phyloP scores from a whole-genome alignment of 129 eudicot species.

The Centella asiatica region DNA sequence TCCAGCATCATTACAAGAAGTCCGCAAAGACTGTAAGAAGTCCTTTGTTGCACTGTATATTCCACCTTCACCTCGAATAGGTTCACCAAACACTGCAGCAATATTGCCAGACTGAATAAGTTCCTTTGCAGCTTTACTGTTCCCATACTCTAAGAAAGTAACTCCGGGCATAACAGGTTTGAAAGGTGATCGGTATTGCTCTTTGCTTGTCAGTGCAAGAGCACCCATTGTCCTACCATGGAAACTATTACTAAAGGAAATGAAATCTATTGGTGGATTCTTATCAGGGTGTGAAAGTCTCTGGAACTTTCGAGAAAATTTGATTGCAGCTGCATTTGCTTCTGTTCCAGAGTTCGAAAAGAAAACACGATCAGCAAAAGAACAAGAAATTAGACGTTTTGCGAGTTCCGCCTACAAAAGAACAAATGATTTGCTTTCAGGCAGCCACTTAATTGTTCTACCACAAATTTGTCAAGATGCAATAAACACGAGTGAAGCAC shows the following conservation, averaged over 20 bases:
- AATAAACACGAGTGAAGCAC: not conserved
- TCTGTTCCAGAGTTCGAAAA: conserved; percentile 85
- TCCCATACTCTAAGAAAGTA: conserved; percentile 63
- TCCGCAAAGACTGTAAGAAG: conserved; percentile 58
- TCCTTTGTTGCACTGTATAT: conserved; percentile 70
- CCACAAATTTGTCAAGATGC: too few species aligned
- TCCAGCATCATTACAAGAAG: conserved; percentile 68
- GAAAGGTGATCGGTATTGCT: conserved; percentile 78
- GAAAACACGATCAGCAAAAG: conserved; percentile 87
- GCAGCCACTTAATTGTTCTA: not conserved
- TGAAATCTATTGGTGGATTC: conserved; percentile 54
- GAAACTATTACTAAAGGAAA: conserved; percentile 67
- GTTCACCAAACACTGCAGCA: conserved; percentile 91
- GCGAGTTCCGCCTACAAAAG: conserved; percentile 68
- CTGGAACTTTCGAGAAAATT: conserved; percentile 82
- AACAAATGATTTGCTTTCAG: not conserved
- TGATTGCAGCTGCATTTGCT: conserved; percentile 91
- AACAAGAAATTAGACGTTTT: conserved; percentile 56
- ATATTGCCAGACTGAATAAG: conserved; percentile 53
- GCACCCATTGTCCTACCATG: conserved; percentile 94
- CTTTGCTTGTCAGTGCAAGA: conserved; percentile 88
- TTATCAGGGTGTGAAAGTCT: conserved; percentile 36
- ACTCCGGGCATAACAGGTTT: conserved; percentile 95
- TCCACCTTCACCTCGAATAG: conserved; percentile 94
- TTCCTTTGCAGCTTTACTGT: conserved; percentile 46